Evolutionary conservation across 2,329 filamentous ascomycete genomes (phyloP).

Genomic region (Albifimbria verrucaria): DNA sequence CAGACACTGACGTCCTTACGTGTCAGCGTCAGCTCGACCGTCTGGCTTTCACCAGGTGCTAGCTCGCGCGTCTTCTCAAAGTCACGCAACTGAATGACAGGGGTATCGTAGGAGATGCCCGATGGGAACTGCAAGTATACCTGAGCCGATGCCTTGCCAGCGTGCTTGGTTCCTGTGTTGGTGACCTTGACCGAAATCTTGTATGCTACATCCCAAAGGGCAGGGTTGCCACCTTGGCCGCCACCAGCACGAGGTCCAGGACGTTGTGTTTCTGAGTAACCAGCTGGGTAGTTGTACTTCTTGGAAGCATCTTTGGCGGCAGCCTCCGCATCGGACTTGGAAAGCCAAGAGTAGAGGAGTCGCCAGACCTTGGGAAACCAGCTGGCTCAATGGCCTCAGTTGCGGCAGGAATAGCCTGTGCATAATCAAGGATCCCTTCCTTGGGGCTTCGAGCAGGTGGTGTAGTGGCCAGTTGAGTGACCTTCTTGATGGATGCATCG

Average conservation of each 20-base stretch:
- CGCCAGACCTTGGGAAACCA: slow-evolving; percentile 58
- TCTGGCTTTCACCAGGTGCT: slow-evolving; percentile 47
- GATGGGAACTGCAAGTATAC: slow-evolving; percentile 43
- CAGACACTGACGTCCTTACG: slow-evolving; percentile 72
- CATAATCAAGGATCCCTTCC: slow-evolving; percentile 42
- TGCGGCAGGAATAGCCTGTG: slow-evolving; percentile 48
- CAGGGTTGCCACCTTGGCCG: slow-evolving; percentile 65
- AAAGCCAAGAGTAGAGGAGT: slow-evolving; percentile 69
- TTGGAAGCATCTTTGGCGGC: slow-evolving; percentile 32
- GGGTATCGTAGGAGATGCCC: slow-evolving; percentile 53
- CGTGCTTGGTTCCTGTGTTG: slow-evolving; percentile 45
- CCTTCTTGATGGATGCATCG: slow-evolving; percentile 43
- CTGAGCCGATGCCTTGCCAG: slow-evolving; percentile 45
- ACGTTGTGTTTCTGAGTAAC: slow-evolving; percentile 54
- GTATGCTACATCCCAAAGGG: slow-evolving; percentile 53
- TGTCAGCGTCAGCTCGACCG: slow-evolving; percentile 57
- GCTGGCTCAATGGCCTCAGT: slow-evolving; percentile 56
- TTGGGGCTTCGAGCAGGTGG: slow-evolving; percentile 31
- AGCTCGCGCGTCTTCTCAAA: slow-evolving; percentile 65
- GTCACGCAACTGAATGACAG: slow-evolving; percentile 63
- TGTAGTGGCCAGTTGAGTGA: slow-evolving; percentile 38
- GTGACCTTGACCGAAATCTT: slow-evolving; percentile 41
- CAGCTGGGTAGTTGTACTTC: slow-evolving; percentile 61
- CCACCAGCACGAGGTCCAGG: slow-evolving; percentile 59
- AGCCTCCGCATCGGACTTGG: slow-evolving; percentile 32